phyloP scores from a whole-genome alignment of 805 yeast species.

The Kazachstania taianensis region DNA sequence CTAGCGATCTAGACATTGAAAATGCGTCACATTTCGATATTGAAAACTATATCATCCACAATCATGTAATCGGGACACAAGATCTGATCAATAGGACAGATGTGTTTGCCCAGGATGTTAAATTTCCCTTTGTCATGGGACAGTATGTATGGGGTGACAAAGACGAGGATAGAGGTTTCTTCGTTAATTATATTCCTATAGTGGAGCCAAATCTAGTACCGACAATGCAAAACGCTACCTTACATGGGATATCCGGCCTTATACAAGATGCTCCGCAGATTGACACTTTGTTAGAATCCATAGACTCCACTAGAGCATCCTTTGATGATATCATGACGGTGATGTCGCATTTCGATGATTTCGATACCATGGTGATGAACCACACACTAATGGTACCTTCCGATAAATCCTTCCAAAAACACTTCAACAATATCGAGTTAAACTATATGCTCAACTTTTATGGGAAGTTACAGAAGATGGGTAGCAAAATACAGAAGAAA shows the following conservation, averaged over 20 bases:
- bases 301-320: not conserved
- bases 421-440: slow-evolving; percentile 35
- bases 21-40: slow-evolving; percentile 11
- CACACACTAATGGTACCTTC: slow-evolving; percentile 39
- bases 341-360: not conserved
- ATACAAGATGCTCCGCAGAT: slow-evolving; percentile 31
- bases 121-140: slow-evolving; percentile 12
- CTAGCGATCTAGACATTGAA: slow-evolving; percentile 8
- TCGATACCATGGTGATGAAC: slow-evolving; percentile 10
- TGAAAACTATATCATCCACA: slow-evolving; percentile 24
- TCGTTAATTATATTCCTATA: slow-evolving; percentile 27
- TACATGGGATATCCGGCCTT: slow-evolving; percentile 50
- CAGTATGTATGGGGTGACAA: slow-evolving; percentile 6
- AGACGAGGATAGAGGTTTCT: not conserved
- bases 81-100: slow-evolving; percentile 8
- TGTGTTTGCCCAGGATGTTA: slow-evolving; percentile 10
- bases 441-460: slow-evolving; percentile 32
- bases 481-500: slow-evolving; percentile 5
- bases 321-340: not conserved
- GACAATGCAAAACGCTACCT: slow-evolving; percentile 49
- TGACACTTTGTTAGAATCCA: slow-evolving; percentile 20
- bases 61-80: slow-evolving; percentile 28
- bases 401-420: slow-evolving; percentile 29
- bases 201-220: slow-evolving; percentile 51
- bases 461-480: slow-evolving; percentile 6